Evolutionary conservation across 352 stramenopile genomes (phyloP), one percentile per base, ranked within the genome.

Genomic region (Phytophthora citrophthora): DNA sequence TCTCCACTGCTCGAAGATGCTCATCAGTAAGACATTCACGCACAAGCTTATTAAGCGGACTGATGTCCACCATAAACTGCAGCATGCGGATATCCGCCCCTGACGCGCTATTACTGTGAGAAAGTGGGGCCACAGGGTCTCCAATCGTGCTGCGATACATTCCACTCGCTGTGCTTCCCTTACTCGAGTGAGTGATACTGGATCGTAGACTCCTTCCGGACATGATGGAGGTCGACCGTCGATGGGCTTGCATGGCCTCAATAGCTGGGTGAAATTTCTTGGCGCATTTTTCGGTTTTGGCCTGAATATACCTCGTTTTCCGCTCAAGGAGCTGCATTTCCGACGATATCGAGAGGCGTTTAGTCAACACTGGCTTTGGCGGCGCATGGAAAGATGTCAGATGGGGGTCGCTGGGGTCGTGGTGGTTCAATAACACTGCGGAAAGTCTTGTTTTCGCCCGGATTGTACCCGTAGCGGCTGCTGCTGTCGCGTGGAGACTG

Each of bases 281-380:
- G 5, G 57, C 36, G 2, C 78, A 82, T 16, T 65, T 70, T 3
- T 91, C 79, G 0, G 68, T 77, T 27, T 84, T 83, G 0, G 68
- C 59, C 8, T 87, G 61, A 5, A 91, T 43, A 40, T 90, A 90
- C 26, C 75, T 80, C 1, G 80, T 79, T 40, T 91, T 91, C n/a
- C 70, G 83, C 44, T 91, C 81, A 12, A 91, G 36, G n/a, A 89
- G 27, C 7, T 78, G 47, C 0, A 69, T 60, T 43, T 86, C 77
- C 2, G 80, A 73, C 0, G 72, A 75, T 4, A 79, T 20, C 13
- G 77, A 80, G 0, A 61, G 61, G 4, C 54, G 57, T 6, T 39
- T 43, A 12, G 43, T 47, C 10, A 15, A 10, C 12, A 34, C 29
- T 34, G 29, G 29, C 29, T 2, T 69, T 2, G 24, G 46, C 5